Evolutionary conservation across 192 early-diverging fungal genomes (phyloP).

Genomic region (Mortierella antarctica): DNA sequence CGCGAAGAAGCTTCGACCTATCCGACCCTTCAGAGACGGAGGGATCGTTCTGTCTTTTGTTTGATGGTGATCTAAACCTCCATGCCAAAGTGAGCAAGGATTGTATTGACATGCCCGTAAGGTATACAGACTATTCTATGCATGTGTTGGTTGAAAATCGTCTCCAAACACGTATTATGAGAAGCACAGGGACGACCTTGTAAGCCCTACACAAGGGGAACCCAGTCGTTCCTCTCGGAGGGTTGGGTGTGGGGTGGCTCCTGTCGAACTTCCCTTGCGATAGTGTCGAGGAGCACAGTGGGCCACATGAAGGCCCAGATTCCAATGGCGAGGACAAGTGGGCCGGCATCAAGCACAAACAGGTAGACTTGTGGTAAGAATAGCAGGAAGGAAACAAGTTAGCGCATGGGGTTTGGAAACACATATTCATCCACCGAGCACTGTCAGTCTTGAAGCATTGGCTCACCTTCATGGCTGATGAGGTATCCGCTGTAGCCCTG

Average conservation of each 20-base stretch:
- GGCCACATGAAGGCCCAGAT: slow-evolving; percentile 32
- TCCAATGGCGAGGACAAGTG: slow-evolving; percentile 37
- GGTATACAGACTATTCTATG: no score
- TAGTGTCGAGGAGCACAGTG: neutral
- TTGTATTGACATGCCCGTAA: no score
- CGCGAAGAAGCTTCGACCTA: no score
- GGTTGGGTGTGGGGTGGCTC: neutral
- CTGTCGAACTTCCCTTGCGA: slow-evolving; percentile 1
- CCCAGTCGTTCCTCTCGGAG: no score
- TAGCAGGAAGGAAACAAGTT: neutral
- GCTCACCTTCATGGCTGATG: slow-evolving; percentile 23
- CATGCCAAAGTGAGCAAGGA: no score
- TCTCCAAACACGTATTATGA: no score
- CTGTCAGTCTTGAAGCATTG: neutral
- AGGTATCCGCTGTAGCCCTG: slow-evolving; percentile 22
- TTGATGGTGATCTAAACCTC: no score
- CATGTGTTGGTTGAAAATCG: no score
- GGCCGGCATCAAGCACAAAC: slow-evolving; percentile 31
- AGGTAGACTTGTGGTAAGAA: slow-evolving; percentile 10
- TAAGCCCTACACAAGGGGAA: no score
- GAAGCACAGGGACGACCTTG: no score
- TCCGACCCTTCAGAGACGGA: no score
- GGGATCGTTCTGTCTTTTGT: no score
- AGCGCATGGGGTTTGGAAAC: neutral
- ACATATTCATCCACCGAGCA: neutral